Percentiles rank a stretch among this genome's conserved stretches.
These are phyloP conservation scores for Penicillium vulpinum DNA, from an alignment of 2,329 filamentous ascomycete genomes.

Conservation along the genomic window DNA sequence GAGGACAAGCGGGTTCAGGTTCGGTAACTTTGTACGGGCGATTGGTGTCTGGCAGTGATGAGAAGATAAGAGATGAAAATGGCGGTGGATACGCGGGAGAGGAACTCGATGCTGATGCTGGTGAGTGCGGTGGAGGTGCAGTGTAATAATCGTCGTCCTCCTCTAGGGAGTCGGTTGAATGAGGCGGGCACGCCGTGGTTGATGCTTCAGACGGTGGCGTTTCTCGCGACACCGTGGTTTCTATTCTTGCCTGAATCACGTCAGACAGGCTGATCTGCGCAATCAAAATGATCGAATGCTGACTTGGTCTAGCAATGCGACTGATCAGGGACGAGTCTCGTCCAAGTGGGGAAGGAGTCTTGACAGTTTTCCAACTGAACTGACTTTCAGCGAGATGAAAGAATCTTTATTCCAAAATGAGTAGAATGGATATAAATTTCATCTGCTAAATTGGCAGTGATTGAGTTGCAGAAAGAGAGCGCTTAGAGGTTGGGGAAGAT, in stretches of 20 bases:
- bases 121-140: constrained; percentile 42
- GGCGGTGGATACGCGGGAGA: constrained; percentile 60
- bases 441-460: neutral
- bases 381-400: neutral
- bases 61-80: constrained; percentile 64
- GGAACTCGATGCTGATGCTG: constrained; percentile 49
- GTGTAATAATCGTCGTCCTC: constrained; percentile 44
- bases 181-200: constrained; percentile 47
- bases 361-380: neutral
- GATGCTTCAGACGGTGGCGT: constrained; percentile 30
- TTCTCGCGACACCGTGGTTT: constrained; percentile 37
- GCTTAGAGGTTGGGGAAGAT: constrained; percentile 17
- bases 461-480: constrained; percentile 8
- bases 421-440: neutral
- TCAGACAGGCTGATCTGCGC: neutral
- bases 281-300: neutral
- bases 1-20: constrained; percentile 48
- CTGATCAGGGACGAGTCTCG: neutral
- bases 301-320: constrained; percentile 2
- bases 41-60: constrained; percentile 42
- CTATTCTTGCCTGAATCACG: neutral
- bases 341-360: neutral
- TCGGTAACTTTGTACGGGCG: constrained; percentile 48
- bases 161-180: constrained; percentile 39
- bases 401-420: neutral